A percentile compares a stretch with the other conserved stretches of the same genome.
Conservation (phyloP, 768 basidiomycete genomes). For the Serendipita sp. region DNA sequence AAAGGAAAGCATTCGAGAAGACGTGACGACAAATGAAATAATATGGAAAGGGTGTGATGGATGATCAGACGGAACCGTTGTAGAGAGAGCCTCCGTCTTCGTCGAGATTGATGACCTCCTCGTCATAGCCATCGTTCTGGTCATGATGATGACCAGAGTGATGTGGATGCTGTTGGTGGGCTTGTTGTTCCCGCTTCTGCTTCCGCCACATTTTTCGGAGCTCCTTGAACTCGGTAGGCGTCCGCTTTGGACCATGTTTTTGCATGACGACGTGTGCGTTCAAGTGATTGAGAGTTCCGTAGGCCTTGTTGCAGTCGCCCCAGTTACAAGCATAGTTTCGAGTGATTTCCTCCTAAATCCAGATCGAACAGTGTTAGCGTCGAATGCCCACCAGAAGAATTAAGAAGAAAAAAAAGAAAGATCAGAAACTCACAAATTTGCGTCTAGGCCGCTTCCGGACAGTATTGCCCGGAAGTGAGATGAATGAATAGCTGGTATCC, state of each 20-base stretch:
- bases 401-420: background rate
- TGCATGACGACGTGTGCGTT: slow-evolving; percentile 99
- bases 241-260: slow-evolving; percentile 80
- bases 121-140: background rate
- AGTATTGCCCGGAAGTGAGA: slow-evolving; percentile 61
- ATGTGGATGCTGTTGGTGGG: background rate
- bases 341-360: background rate
- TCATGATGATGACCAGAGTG: background rate
- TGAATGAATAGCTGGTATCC: slow-evolving; percentile 62
- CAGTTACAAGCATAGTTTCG: slow-evolving; percentile 11
- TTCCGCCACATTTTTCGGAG: slow-evolving; percentile 92
- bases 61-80: background rate
- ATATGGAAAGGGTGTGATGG: background rate
- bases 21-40: no score
- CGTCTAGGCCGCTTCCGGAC: slow-evolving; percentile 40
- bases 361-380: background rate
- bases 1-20: background rate
- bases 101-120: background rate
- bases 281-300: slow-evolving; percentile 90
- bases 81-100: background rate
- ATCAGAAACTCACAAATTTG: background rate
- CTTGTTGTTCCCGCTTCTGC: slow-evolving; percentile 55
- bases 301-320: slow-evolving; percentile 50
- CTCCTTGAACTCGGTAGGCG: slow-evolving; percentile 80
- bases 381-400: background rate